These are phyloP conservation scores for Pythium chondricola DNA, from an alignment of 352 stramenopile species.

Conservation along the genomic window DNA sequence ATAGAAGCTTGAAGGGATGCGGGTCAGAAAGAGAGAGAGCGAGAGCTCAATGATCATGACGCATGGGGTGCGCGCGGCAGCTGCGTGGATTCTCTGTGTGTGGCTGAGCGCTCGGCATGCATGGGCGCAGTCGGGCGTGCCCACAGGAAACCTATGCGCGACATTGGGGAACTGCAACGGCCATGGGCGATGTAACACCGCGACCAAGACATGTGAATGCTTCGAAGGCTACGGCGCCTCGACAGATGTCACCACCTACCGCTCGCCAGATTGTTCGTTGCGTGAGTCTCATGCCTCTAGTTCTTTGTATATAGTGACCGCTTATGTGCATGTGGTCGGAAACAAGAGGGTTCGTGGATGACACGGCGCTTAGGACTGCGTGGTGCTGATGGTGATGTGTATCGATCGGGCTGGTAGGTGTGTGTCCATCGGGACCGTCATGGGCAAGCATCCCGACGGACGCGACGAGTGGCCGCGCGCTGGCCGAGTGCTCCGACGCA, in stretches of 20 bases:
- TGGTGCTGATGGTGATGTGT: background rate
- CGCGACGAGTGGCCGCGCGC: constrained; percentile 31
- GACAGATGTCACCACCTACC: constrained; percentile 75
- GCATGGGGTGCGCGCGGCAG: background rate
- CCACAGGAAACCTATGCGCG: constrained; percentile 66
- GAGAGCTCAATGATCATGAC: too few relatives aligned
- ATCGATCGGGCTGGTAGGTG: constrained; percentile 38
- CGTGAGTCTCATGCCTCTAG: too few relatives aligned
- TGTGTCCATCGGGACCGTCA: constrained; percentile 56
- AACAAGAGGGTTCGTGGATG: too few relatives aligned
- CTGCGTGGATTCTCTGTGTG: background rate
- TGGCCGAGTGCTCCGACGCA: constrained; percentile 56
- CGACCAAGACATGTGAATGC: constrained; percentile 84
- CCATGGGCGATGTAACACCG: constrained; percentile 80
- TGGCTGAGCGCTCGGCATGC: too few relatives aligned
- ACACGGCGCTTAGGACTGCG: background rate
- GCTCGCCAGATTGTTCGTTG: constrained; percentile 77
- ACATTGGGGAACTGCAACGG: constrained; percentile 84
- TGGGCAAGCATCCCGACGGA: constrained; percentile 50
- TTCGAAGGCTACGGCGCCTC: constrained; percentile 82
- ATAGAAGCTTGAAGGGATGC: background rate
- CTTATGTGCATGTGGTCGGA: constrained; percentile 1
- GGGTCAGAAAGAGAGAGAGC: background rate
- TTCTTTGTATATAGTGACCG: too few relatives aligned
- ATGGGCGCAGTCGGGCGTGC: constrained; percentile 39